Base-by-base conservation (phyloP, 257 asterid genomes). In the Lycium ferocissimum region DNA sequence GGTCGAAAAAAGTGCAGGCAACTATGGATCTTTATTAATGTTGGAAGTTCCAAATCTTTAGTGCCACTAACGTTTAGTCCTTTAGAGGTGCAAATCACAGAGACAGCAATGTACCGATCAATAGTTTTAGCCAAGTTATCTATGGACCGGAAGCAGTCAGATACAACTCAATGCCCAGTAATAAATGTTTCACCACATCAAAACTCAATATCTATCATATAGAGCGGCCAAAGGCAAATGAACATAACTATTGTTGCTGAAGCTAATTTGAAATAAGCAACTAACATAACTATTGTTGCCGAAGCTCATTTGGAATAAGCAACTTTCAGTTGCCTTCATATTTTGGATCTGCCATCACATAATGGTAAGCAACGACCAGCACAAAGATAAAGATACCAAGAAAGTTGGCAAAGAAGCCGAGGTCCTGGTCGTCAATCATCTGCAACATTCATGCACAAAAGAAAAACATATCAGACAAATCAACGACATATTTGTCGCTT, bases 351-450 rank as follows among this genome's bases (percentile, higher is more conserved):
- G 97, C 98, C 94, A 93, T 84, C 83, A 96, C 99, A 57, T 94
- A 95, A 82, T 96, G 98, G 85, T 96, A 96, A 58, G 98, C 98
- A 67, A 96, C 91, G 85, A 96, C 98, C 90, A 95, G 91, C 51
- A 89, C 88, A 82, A 96, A 95, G 57, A 95, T 93, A 88, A 93
- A 93, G 84, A 96, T 93, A 12, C 99, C 99, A 26, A 96, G 98
- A 86, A 96, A 92, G 86, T 96, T 96, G 96, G 99, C 99, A 72
- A 96, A 89, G 92, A 96, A 96, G 76, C 99, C 98, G 86, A 96
- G 88, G 89, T 96, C 99, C 85, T 95, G 97, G 87, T 95, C 99
- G 72, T 96, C 98, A 87, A 95, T 90, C 98, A 95, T 96, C 98
- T 95, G 98, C 65, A 56, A 76, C 87, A 88, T 78, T 53, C 15